phyloP scores from a whole-genome alignment of 1,284 basidiomycete genomes.

The Phlebopus sp. region DNA sequence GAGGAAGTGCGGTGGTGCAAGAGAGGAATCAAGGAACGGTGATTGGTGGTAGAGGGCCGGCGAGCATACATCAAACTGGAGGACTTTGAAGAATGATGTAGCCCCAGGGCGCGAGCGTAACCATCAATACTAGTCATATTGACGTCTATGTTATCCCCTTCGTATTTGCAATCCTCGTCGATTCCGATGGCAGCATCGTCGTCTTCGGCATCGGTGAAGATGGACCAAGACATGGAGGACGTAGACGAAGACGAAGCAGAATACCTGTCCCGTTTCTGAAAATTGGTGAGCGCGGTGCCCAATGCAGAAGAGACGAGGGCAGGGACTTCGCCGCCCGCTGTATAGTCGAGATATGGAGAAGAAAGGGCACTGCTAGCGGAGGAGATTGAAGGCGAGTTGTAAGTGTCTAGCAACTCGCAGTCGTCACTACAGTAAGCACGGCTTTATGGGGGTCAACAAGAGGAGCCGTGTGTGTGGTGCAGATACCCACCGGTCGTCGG shows the following conservation, averaged over 20 bases:
- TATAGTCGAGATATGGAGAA: constrained; percentile 58
- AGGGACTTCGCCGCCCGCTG: constrained; percentile 54
- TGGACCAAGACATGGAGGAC: constrained; percentile 62
- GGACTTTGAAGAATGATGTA: constrained; percentile 34
- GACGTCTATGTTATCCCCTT: constrained; percentile 29
- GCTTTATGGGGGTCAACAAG: constrained; percentile 37
- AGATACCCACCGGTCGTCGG: constrained; percentile 55
- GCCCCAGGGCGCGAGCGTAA: constrained; percentile 37
- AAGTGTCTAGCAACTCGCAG: constrained; percentile 60
- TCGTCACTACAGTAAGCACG: constrained; percentile 72
- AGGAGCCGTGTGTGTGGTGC: constrained; percentile 17
- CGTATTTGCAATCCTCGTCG: constrained; percentile 39
- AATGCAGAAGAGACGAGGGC: constrained; percentile 56
- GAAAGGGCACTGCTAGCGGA: constrained; percentile 65
- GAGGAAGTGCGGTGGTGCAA: constrained; percentile 50
- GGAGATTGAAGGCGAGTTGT: constrained; percentile 61
- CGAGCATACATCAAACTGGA: constrained; percentile 58
- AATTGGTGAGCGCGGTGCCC: constrained; percentile 46
- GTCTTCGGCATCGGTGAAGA: constrained; percentile 56
- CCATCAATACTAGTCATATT: constrained; percentile 16
- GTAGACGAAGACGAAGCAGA: constrained; percentile 56
- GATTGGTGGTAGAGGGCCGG: constrained; percentile 68
- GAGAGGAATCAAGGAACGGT: constrained; percentile 56
- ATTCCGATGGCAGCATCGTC: constrained; percentile 41
- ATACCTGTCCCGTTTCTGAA: constrained; percentile 44